phyloP scores from a whole-genome alignment of 306 rosid genomes.

The Elaeagnus macrophylla region DNA sequence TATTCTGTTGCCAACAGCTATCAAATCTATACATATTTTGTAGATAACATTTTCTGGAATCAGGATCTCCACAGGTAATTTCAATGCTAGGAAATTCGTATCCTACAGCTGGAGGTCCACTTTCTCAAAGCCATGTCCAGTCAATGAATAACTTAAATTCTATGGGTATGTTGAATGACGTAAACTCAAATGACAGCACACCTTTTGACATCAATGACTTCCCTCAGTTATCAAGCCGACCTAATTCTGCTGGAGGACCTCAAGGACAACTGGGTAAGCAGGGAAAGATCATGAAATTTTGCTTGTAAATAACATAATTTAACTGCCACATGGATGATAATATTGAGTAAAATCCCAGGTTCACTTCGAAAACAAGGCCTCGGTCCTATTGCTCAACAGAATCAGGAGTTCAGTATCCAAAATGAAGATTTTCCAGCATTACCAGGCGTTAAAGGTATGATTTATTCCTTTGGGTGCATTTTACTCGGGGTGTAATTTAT shows the following conservation, averaged over 20 bases:
- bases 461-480: conserved; percentile 17
- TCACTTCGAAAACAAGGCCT: conserved; percentile 95
- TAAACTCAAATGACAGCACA: conserved; percentile 62
- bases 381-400: conserved; percentile 95
- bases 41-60: conserved; percentile 31
- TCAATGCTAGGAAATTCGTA: conserved; percentile 87
- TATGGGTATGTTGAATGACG: conserved; percentile 90
- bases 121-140: conserved; percentile 80
- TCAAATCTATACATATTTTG: conserved; percentile 2
- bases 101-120: conserved; percentile 75
- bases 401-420: conserved; percentile 94
- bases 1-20: not conserved
- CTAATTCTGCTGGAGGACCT: conserved; percentile 95
- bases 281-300: conserved; percentile 7
- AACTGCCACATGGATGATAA: conserved; percentile 6
- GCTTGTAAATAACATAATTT: not conserved
- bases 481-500: not conserved
- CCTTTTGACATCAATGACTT: conserved; percentile 93
- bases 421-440: conserved; percentile 97
- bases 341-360: conserved; percentile 43
- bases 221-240: conserved; percentile 87
- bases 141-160: conserved; percentile 62
- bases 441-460: conserved; percentile 87
- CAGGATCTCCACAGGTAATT: conserved; percentile 90
- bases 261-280: conserved; percentile 85